phyloP scores from a whole-genome alignment of 176 grass and related monocot species.

The Musa troglodytarum region DNA sequence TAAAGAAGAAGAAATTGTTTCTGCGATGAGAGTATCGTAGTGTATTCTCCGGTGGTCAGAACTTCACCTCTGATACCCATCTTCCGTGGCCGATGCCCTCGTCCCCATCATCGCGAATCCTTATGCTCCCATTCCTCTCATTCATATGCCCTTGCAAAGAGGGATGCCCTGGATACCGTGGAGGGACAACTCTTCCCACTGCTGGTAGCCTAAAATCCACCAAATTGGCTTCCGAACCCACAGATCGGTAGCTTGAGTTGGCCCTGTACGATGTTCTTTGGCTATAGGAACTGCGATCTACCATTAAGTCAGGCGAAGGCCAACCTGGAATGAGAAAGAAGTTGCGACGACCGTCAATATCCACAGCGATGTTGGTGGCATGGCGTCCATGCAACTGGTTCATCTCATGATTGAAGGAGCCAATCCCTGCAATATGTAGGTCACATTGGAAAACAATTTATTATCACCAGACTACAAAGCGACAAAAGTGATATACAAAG shows the following conservation, averaged over 20 bases:
- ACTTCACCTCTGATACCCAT: constrained; percentile 12
- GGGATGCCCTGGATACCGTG: background rate
- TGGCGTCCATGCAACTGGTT: background rate
- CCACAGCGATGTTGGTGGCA: background rate
- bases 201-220: background rate
- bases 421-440: background rate
- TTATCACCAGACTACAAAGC: background rate
- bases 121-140: constrained; percentile 9
- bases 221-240: background rate
- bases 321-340: background rate
- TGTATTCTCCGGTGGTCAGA: background rate
- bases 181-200: background rate
- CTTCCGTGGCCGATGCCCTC: background rate
- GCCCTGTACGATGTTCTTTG: background rate
- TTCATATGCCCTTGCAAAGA: background rate
- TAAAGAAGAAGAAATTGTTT: background rate
- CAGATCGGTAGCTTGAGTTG: background rate
- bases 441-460: background rate
- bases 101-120: constrained; percentile 1
- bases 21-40: background rate
- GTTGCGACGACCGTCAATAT: background rate
- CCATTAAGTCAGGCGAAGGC: background rate
- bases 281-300: background rate
- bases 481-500: background rate
- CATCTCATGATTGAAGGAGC: constrained; percentile 3